Evolutionary conservation across 2,329 filamentous ascomycete genomes (phyloP), one percentile per base, ranked within the genome.

Genomic region (Apiospora sp.): DNA sequence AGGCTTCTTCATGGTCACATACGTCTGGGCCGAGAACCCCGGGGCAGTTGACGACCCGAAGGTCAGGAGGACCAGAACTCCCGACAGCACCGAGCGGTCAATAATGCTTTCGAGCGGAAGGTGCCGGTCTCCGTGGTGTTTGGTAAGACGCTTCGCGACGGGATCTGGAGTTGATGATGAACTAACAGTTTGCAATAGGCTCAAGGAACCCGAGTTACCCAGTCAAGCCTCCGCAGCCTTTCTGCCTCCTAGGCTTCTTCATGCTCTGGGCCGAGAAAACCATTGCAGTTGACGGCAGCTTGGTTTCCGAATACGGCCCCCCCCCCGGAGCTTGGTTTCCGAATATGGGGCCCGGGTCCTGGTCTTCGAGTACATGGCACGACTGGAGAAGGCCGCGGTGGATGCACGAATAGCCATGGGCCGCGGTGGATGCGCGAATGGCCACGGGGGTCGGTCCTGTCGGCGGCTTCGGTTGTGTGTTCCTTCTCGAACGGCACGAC

Each of bases 181-280:
- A 51, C 67, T 69, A 19, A 69, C 68, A 22, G 61, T 41, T 13
- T 30, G 46, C 22, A 43, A 67, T 41, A 71, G 70, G 70, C 44
- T 58, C 44, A 22, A 72, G 44, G 71, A 58, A 71, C 58, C 70
- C 70, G 8, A 54, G 73, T 58, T 44, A 37, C 64, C 71, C 4
- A 27, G 86, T 85, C 1, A 82, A 84, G 37, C 82, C 91, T 12
- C 87, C 88, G 0, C 85, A 91, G 72, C 82, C 86, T 0, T 94
- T 91, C 77, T 90, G 88, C 71, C 89, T 94, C 0, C 84, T 94
- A 58, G 92, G 86, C n/a, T 91, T 87, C 79, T 95, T 93, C 79
- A 89, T 91, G 68, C 84, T 93, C 16, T 95, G 93, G 93, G 84
- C 82, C 14, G 93, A 95, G 76, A 87, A 85, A 73, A 83, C 37